A percentile compares a stretch with the other conserved stretches of the same genome.
Conservation (phyloP, 2,329 filamentous ascomycete species). For the Trichoderma polysporum region DNA sequence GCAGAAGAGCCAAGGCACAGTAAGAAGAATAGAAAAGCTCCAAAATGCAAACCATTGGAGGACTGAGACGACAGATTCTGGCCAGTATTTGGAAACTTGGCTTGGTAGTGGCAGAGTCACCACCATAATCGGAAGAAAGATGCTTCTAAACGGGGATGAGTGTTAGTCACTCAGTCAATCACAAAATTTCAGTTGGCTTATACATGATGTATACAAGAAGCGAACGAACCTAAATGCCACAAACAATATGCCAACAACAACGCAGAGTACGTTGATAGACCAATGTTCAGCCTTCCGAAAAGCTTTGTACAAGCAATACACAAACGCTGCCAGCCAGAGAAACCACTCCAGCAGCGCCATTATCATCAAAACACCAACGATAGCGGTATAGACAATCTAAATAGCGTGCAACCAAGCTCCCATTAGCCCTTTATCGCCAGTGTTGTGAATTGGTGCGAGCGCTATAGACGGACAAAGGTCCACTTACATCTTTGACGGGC, state of each 20-base stretch:
- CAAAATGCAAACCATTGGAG: slow-evolving; percentile 97
- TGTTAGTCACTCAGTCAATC: neutral
- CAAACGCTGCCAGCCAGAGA: slow-evolving; percentile 88
- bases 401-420: neutral
- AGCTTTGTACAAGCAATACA: slow-evolving; percentile 88
- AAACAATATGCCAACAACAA: slow-evolving; percentile 73
- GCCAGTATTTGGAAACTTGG: slow-evolving; percentile 71
- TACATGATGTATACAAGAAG: neutral
- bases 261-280: slow-evolving; percentile 75
- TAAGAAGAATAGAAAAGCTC: slow-evolving; percentile 81
- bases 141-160: slow-evolving; percentile 51
- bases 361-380: slow-evolving; percentile 78
- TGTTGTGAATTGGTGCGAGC: neutral
- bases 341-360: slow-evolving; percentile 91
- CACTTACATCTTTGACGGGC: slow-evolving; percentile 48
- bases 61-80: slow-evolving; percentile 62
- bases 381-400: slow-evolving; percentile 80
- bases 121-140: slow-evolving; percentile 92
- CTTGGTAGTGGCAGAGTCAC: slow-evolving; percentile 83
- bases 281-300: slow-evolving; percentile 87
- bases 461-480: neutral
- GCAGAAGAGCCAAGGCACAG: slow-evolving; percentile 89
- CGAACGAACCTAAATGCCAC: slow-evolving; percentile 38
- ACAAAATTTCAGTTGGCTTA: neutral
- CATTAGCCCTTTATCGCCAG: neutral